phyloP scores from a whole-genome alignment of 192 early-diverging fungal genomes.

The Podila epicladia region DNA sequence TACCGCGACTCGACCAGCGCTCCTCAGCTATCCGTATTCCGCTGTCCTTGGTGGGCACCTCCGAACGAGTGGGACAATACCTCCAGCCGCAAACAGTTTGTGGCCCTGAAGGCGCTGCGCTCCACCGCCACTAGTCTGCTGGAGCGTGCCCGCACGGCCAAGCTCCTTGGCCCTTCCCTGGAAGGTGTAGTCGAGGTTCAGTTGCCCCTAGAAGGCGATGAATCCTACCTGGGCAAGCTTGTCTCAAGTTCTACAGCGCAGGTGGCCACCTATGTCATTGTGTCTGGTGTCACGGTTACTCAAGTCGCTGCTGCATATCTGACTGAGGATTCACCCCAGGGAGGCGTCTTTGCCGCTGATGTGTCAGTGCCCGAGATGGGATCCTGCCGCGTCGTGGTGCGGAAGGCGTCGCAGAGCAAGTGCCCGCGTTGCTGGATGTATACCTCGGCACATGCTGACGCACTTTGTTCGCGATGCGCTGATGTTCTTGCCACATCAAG shows the following conservation, averaged over 20 bases:
- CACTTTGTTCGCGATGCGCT: slow-evolving; percentile 72
- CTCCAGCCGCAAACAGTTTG: slow-evolving; percentile 18
- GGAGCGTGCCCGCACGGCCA: slow-evolving; percentile 34
- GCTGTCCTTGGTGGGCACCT: slow-evolving; percentile 17
- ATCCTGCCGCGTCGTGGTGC: slow-evolving; percentile 54
- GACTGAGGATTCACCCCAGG: not conserved
- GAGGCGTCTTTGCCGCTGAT: not conserved
- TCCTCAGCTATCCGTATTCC: slow-evolving; percentile 24
- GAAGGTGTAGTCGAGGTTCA: slow-evolving; percentile 34
- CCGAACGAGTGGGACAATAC: slow-evolving; percentile 22
- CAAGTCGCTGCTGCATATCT: not conserved
- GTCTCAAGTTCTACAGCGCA: slow-evolving; percentile 12
- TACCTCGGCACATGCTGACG: slow-evolving; percentile 50
- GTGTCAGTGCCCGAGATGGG: slow-evolving; percentile 8
- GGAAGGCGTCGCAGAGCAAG: slow-evolving; percentile 63
- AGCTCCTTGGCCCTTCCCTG: slow-evolving; percentile 24
- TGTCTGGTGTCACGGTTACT: slow-evolving; percentile 49
- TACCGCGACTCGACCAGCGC: slow-evolving; percentile 18
- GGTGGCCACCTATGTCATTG: slow-evolving; percentile 53
- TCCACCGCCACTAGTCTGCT: slow-evolving; percentile 25
- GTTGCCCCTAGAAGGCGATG: not conserved
- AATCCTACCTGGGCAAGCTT: not conserved
- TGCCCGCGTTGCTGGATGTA: slow-evolving; percentile 86
- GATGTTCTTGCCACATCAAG: slow-evolving; percentile 20
- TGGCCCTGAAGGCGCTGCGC: slow-evolving; percentile 31